These are phyloP conservation scores for Cladosporium phlei DNA, from an alignment of 2,329 filamentous ascomycete genomes.

Conservation along the genomic window DNA sequence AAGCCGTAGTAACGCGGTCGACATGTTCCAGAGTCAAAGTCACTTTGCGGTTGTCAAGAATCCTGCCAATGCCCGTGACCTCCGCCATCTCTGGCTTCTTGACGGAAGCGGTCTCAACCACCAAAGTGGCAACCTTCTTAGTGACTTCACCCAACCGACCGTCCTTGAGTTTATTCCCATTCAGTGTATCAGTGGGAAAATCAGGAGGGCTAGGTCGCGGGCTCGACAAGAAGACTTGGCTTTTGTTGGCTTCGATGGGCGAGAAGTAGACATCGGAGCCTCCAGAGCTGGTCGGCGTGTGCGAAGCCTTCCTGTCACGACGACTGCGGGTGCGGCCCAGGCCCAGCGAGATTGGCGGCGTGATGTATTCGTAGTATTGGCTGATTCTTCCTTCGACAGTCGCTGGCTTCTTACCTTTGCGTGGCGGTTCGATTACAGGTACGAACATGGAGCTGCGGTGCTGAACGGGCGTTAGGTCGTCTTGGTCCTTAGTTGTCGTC, in stretches of 20 bases:
- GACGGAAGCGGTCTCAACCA: background rate
- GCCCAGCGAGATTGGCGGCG: background rate
- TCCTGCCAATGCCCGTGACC: slow-evolving; percentile 13
- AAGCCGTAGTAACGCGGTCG: background rate
- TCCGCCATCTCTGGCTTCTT: slow-evolving; percentile 10
- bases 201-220: slow-evolving; percentile 21
- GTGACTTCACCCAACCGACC: background rate
- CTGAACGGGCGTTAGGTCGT: too few relatives aligned
- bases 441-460: too few relatives aligned
- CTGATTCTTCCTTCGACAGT: background rate
- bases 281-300: slow-evolving; percentile 7
- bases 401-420: background rate
- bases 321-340: background rate
- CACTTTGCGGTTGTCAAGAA: slow-evolving; percentile 15
- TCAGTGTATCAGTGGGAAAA: slow-evolving; percentile 3
- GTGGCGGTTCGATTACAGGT: background rate
- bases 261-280: slow-evolving; percentile 25
- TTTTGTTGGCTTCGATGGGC: slow-evolving; percentile 21
- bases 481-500: background rate
- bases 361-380: slow-evolving; percentile 11
- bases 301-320: slow-evolving; percentile 1
- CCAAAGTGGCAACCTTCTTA: background rate
- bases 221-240: slow-evolving; percentile 22
- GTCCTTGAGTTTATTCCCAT: background rate
- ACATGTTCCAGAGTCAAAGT: slow-evolving; percentile 10